These are phyloP conservation scores for Bjerkandera adusta DNA, from an alignment of 1,284 basidiomycete species.

Conservation along the genomic window DNA sequence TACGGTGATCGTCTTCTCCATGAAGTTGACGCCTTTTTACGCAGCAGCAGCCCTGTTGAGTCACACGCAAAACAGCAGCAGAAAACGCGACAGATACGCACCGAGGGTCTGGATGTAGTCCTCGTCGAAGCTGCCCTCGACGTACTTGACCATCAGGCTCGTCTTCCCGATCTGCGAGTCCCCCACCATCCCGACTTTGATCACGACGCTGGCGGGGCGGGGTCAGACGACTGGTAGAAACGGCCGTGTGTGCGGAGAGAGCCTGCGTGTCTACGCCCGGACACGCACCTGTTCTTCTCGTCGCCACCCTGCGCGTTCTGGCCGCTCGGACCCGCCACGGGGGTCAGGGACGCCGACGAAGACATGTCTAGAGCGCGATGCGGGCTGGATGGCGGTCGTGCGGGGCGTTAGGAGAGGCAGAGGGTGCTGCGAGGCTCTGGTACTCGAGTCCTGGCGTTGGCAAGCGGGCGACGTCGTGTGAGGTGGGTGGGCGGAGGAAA, in stretches of 20 bases:
- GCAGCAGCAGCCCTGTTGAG: constrained; percentile 5
- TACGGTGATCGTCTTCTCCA: constrained; percentile 98
- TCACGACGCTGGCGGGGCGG: constrained; percentile 68
- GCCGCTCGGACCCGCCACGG: constrained; percentile 46
- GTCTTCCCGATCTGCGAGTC: constrained; percentile 99
- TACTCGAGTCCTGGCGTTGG: constrained; percentile 11
- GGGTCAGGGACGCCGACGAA: constrained; percentile 31
- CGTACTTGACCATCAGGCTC: constrained; percentile 97
- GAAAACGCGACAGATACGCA: constrained; percentile 33
- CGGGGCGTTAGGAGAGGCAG: neutral
- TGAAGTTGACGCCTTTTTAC: constrained; percentile 93
- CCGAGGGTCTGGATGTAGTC: constrained; percentile 99
- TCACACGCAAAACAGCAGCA: neutral
- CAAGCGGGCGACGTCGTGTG: constrained; percentile 18
- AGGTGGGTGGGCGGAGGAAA: constrained; percentile 21
- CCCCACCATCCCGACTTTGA: constrained; percentile 99
- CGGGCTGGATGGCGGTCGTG: neutral
- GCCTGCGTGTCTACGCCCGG: neutral
- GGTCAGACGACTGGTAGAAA: constrained; percentile 7
- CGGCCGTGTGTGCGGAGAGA: constrained; percentile 8
- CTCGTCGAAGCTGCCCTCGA: constrained; percentile 96
- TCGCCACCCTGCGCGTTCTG: constrained; percentile 59
- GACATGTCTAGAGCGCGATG: constrained; percentile 27
- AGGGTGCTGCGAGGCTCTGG: neutral
- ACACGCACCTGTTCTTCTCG: constrained; percentile 69